These are phyloP conservation scores for Aurantiochytrium sp. DNA, from an alignment of 108 stramenopile species.

Conservation along the genomic window DNA sequence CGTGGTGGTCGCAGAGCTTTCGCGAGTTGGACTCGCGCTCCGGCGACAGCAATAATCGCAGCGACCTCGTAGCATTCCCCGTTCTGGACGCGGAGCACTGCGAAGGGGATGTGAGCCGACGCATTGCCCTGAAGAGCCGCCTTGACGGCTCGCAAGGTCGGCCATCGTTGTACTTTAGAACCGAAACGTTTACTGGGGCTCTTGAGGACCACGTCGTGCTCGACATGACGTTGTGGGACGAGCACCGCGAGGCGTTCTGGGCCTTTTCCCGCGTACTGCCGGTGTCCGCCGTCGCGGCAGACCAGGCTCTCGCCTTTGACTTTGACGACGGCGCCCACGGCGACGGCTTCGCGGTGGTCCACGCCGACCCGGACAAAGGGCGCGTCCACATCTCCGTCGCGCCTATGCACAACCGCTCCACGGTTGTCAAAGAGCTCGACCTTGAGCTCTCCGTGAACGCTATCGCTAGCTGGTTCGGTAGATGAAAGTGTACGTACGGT, in stretches of 20 bases:
- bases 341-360: not conserved
- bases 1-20: not conserved
- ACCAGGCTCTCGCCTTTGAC: not conserved
- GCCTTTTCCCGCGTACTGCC: not conserved
- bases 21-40: not conserved
- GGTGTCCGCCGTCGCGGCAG: not conserved
- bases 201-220: not conserved
- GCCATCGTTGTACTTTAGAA: not conserved
- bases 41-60: not conserved
- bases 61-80: not conserved
- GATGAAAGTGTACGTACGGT: too few species aligned
- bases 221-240: constrained; percentile 7
- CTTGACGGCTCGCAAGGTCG: not conserved
- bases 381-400: not conserved
- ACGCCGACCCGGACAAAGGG: not conserved
- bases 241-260: constrained; percentile 17
- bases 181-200: not conserved
- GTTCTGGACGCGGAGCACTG: not conserved
- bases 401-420: not conserved
- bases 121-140: not conserved
- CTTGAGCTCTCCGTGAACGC: not conserved
- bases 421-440: not conserved
- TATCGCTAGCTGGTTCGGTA: not conserved
- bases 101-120: not conserved
- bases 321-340: not conserved